phyloP scores from a whole-genome alignment of 208 protist genomes.

The Acanthamoeba sp. region DNA sequence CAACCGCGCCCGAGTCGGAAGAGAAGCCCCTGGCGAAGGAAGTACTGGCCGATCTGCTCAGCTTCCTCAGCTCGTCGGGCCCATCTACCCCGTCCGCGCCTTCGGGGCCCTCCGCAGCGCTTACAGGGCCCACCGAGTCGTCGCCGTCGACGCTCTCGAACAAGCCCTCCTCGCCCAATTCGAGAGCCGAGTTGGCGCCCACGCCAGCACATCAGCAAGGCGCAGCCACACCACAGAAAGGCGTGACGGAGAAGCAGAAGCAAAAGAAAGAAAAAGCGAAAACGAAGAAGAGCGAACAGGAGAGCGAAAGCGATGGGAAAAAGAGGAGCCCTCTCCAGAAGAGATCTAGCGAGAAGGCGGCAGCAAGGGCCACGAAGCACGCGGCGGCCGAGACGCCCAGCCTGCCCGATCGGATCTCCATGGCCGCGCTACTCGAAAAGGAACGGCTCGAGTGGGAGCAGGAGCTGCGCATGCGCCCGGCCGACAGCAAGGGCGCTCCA shows the following conservation, averaged over 20 bases:
- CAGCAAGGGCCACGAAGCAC: neutral
- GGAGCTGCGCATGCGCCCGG: neutral
- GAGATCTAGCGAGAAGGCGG: too few relatives aligned
- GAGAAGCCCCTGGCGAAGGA: neutral
- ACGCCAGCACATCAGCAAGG: too few relatives aligned
- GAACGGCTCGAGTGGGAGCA: neutral
- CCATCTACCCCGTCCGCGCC: neutral
- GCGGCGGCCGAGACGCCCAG: neutral
- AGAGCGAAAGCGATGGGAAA: neutral
- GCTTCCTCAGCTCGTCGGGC: neutral
- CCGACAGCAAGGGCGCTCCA: neutral
- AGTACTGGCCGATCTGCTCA: neutral
- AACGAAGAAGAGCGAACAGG: neutral
- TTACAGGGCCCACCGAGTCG: too few relatives aligned
- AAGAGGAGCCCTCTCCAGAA: neutral
- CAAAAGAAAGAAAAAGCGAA: neutral
- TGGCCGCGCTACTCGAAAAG: neutral
- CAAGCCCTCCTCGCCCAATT: too few relatives aligned
- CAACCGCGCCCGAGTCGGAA: too few relatives aligned
- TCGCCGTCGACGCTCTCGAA: too few relatives aligned
- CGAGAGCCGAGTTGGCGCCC: too few relatives aligned
- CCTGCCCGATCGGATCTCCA: neutral
- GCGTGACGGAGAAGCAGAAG: neutral
- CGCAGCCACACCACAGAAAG: too few relatives aligned
- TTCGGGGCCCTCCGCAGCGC: too few relatives aligned